phyloP scores from a whole-genome alignment of 495 filamentous ascomycete genomes.

The Tuber microsphaerosporum region DNA sequence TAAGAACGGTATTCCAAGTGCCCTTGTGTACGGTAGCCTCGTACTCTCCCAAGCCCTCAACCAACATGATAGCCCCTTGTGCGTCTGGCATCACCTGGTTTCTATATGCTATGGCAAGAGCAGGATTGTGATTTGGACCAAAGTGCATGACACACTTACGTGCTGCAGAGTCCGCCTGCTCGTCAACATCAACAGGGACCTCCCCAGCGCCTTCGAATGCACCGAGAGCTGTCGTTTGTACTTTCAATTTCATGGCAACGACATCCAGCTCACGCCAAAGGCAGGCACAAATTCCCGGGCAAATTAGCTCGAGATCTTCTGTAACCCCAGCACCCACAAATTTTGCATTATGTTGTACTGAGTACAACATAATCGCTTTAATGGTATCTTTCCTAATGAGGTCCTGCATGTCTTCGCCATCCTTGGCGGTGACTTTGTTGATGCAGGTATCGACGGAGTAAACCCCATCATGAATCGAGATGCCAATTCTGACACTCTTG shows the following conservation, averaged over 20 bases:
- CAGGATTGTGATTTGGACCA: slow-evolving; percentile 64
- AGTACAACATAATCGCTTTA: slow-evolving; percentile 51
- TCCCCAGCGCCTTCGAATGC: slow-evolving; percentile 10
- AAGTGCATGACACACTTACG: slow-evolving; percentile 76
- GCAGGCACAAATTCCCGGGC: slow-evolving; percentile 59
- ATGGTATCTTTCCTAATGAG: slow-evolving; percentile 53
- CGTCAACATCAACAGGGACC: slow-evolving; percentile 55
- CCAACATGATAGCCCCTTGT: slow-evolving; percentile 43
- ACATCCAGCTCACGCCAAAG: slow-evolving; percentile 77
- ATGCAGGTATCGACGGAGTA: slow-evolving; percentile 73
- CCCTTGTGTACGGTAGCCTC: slow-evolving; percentile 52
- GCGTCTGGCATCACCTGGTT: slow-evolving; percentile 72
- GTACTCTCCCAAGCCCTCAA: slow-evolving; percentile 59
- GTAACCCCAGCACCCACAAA: slow-evolving; percentile 60
- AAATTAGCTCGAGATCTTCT: slow-evolving; percentile 47
- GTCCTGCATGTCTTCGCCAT: slow-evolving; percentile 42
- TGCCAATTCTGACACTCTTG: slow-evolving; percentile 51
- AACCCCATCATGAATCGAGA: slow-evolving; percentile 69
- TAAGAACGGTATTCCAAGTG: slow-evolving; percentile 65
- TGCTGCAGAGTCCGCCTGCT: slow-evolving; percentile 80
- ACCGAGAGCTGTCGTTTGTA: slow-evolving; percentile 33
- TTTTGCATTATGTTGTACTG: slow-evolving; percentile 58
- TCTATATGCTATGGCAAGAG: slow-evolving; percentile 64
- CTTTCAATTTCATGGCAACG: slow-evolving; percentile 56
- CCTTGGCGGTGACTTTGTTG: slow-evolving; percentile 47